phyloP scores from a whole-genome alignment of 352 stramenopile species.

The Pythium dissotocum region DNA sequence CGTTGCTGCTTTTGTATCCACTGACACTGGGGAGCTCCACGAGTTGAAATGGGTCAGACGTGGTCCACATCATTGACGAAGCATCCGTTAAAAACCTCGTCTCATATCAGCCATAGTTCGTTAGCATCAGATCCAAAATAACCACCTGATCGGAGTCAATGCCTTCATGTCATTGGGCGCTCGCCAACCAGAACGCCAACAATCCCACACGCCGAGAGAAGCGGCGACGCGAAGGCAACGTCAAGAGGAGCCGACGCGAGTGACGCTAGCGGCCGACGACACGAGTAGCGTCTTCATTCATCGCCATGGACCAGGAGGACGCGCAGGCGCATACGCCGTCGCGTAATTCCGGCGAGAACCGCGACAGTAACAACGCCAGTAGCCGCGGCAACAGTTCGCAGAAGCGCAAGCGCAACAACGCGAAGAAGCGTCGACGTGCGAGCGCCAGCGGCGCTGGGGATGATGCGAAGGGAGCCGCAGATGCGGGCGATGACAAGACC shows the following conservation, averaged over 20 bases:
- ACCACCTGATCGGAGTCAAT: neutral
- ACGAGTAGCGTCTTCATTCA: neutral
- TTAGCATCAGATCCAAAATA: constrained; percentile 5
- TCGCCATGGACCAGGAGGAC: neutral
- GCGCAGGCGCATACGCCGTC: neutral
- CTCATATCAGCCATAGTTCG: neutral
- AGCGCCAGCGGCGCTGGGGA: neutral
- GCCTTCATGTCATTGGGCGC: constrained; percentile 3
- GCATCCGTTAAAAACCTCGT: neutral
- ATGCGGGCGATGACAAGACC: neutral
- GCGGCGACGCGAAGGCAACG: neutral
- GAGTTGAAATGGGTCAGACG: neutral
- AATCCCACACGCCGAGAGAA: constrained; percentile 2
- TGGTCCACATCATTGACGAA: neutral
- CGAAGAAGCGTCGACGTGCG: constrained; percentile 19
- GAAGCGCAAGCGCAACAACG: constrained; percentile 26
- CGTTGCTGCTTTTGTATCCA: constrained; percentile 1
- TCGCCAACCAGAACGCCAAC: constrained; percentile 6
- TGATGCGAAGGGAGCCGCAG: neutral
- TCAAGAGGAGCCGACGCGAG: neutral
- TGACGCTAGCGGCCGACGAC: neutral
- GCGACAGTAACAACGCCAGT: neutral
- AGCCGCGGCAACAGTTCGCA: constrained; percentile 9
- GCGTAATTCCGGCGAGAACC: neutral
- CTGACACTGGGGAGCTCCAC: neutral